Conservation (phyloP, 1,139 yeast species). For the Hyphopichia fennica region DNA sequence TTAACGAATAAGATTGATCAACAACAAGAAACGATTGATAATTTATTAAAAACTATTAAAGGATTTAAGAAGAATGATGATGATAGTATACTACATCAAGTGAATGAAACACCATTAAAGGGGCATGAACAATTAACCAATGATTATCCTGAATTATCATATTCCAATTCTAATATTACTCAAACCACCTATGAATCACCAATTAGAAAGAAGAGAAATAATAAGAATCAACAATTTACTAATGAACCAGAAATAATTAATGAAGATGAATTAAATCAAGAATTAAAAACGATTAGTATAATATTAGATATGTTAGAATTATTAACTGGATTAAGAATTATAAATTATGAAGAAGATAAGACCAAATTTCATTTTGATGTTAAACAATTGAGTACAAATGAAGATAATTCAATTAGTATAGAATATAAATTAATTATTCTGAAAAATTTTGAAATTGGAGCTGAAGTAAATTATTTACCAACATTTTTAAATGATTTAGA, state of each 20-base stretch:
- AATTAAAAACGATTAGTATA: conserved; percentile 47
- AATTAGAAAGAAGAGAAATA: conserved; percentile 27
- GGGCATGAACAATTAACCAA: not conserved
- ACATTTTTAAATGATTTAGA: conserved; percentile 33
- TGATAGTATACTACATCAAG: not conserved
- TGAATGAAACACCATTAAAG: conserved; percentile 4
- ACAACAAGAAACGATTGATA: conserved; percentile 28
- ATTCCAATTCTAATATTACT: not conserved
- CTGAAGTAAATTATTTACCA: conserved; percentile 51
- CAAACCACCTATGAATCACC: conserved; percentile 30
- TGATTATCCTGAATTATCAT: conserved; percentile 1
- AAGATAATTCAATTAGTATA: conserved; percentile 34
- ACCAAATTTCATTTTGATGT: conserved; percentile 50
- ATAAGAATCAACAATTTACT: conserved; percentile 1
- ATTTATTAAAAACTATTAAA: conserved; percentile 11
- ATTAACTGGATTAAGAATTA: conserved; percentile 55
- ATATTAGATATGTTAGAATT: conserved; percentile 58
- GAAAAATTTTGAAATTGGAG: conserved; percentile 32
- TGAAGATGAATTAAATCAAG: conserved; percentile 37
- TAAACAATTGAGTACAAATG: conserved; percentile 43
- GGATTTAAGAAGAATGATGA: conserved; percentile 1
- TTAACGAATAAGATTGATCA: conserved; percentile 25
- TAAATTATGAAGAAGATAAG: conserved; percentile 47
- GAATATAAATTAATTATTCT: conserved; percentile 42
- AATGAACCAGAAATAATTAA: conserved; percentile 24